Conservation (phyloP, 2,329 filamentous ascomycete species). For the Chrysosphaeria jannelii region DNA sequence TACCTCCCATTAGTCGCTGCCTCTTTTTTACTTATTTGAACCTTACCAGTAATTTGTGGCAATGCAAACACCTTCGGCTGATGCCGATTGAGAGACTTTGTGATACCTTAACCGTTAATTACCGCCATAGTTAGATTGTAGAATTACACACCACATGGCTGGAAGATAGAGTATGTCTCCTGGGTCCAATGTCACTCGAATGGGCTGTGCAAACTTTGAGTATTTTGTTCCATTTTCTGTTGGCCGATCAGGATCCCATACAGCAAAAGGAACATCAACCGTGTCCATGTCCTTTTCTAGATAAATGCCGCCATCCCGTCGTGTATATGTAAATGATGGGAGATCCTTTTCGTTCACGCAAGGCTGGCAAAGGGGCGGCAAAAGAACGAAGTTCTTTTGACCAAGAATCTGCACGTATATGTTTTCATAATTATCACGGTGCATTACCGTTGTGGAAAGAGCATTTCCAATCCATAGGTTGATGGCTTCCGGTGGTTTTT, state of each 20-base stretch:
- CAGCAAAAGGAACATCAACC: conserved; percentile 30
- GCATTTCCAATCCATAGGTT: conserved; percentile 65
- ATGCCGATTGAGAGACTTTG: conserved; percentile 45
- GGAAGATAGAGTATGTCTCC: conserved; percentile 66
- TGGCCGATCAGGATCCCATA: conserved; percentile 41
- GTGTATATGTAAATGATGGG: conserved; percentile 24
- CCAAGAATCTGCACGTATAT: conserved; percentile 52
- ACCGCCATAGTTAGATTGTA: conserved; percentile 8
- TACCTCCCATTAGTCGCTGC: too few relatives aligned
- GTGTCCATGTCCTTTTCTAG: conserved; percentile 6
- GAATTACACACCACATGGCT: conserved; percentile 30
- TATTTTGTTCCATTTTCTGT: conserved; percentile 19
- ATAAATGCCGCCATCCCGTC: conserved; percentile 6
- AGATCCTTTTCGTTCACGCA: conserved; percentile 35
- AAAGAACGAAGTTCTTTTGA: conserved; percentile 40
- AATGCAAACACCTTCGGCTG: conserved; percentile 38
- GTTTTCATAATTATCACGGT: conserved; percentile 69
- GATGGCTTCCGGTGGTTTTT: conserved; percentile 36
- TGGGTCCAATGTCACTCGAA: conserved; percentile 35
- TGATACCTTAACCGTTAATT: conserved; percentile 19
- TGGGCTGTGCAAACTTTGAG: conserved; percentile 24
- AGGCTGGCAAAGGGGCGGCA: conserved; percentile 39
- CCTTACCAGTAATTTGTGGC: conserved; percentile 73
- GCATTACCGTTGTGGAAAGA: conserved; percentile 35
- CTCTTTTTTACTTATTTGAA: too few relatives aligned